Conservation (phyloP, 208 protist genomes). For the Naegleria fowleri region DNA sequence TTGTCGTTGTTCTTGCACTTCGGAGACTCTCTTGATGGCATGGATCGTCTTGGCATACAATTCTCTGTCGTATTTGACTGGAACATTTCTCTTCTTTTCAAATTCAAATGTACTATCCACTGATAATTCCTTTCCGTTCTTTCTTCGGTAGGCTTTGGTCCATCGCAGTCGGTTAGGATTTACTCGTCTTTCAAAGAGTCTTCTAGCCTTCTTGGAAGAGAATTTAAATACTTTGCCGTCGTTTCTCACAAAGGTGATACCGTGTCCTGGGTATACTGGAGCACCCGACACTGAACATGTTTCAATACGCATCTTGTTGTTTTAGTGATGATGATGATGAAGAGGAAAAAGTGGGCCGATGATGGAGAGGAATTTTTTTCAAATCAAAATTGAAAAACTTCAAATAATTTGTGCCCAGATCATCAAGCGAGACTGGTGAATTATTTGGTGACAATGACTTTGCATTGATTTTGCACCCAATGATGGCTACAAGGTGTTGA, state of each 20-base stretch:
- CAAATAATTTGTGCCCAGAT: background rate
- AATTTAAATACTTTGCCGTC: conserved; percentile 93
- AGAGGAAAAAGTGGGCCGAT: background rate
- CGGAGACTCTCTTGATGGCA: conserved; percentile 93
- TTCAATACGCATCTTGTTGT: conserved; percentile 84
- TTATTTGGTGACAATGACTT: too few relatives aligned
- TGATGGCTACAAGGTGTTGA: too few relatives aligned
- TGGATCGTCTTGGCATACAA: conserved; percentile 84
- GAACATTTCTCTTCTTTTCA: conserved; percentile 93
- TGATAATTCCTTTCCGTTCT: conserved; percentile 94
- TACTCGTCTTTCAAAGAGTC: conserved; percentile 97
- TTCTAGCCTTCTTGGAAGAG: conserved; percentile 97
- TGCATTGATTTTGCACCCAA: too few relatives aligned
- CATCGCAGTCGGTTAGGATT: conserved; percentile 98
- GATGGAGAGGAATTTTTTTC: background rate
- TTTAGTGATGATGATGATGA: background rate
- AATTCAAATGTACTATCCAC: conserved; percentile 97
- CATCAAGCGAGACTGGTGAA: too few relatives aligned
- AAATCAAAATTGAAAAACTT: background rate
- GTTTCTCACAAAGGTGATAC: conserved; percentile 97
- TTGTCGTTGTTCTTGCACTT: conserved; percentile 88
- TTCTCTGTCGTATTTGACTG: conserved; percentile 98
- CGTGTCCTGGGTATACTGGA: conserved; percentile 97
- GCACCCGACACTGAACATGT: conserved; percentile 94
- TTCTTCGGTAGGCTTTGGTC: conserved; percentile 98